These are phyloP conservation scores for Afroboletus lepidellus DNA, from an alignment of 1,284 basidiomycete species.

Conservation along the genomic window DNA sequence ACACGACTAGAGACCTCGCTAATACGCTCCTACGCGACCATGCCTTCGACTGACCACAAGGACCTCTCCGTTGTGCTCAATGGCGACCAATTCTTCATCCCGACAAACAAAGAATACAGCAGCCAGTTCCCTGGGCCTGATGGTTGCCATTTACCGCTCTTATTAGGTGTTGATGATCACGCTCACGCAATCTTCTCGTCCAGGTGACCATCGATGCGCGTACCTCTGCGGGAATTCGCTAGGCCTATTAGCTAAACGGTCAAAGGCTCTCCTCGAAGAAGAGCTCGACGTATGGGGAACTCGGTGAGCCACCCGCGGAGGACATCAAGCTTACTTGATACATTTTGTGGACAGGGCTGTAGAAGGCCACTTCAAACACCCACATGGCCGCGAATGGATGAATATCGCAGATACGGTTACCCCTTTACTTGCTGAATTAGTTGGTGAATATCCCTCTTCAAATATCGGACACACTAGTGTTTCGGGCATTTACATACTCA, in stretches of 20 bases:
- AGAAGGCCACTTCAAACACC: slow-evolving; percentile 90
- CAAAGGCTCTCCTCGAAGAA: slow-evolving; percentile 72
- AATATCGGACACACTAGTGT: background rate
- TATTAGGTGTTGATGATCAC: background rate
- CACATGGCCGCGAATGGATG: slow-evolving; percentile 82
- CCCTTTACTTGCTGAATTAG: slow-evolving; percentile 77
- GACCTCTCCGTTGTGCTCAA: slow-evolving; percentile 39
- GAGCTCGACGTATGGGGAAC: slow-evolving; percentile 89
- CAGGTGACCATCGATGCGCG: slow-evolving; percentile 58
- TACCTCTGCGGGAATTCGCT: slow-evolving; percentile 98
- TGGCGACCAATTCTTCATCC: slow-evolving; percentile 58
- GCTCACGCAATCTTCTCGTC: slow-evolving; percentile 16
- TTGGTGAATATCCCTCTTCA: slow-evolving; percentile 54
- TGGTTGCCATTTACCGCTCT: slow-evolving; percentile 28
- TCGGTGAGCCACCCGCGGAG: slow-evolving; percentile 47
- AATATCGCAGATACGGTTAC: slow-evolving; percentile 73
- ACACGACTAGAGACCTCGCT: slow-evolving; percentile 5
- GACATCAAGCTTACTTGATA: slow-evolving; percentile 10
- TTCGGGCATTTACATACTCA: slow-evolving; percentile 16
- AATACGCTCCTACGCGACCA: slow-evolving; percentile 2
- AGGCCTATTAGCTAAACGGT: slow-evolving; percentile 77
- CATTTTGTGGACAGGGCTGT: slow-evolving; percentile 64
- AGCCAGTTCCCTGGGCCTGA: slow-evolving; percentile 43
- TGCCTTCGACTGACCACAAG: slow-evolving; percentile 16
- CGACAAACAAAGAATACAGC: slow-evolving; percentile 56